phyloP scores from a whole-genome alignment of 495 filamentous ascomycete species.

The Penicillium samsonianum region DNA sequence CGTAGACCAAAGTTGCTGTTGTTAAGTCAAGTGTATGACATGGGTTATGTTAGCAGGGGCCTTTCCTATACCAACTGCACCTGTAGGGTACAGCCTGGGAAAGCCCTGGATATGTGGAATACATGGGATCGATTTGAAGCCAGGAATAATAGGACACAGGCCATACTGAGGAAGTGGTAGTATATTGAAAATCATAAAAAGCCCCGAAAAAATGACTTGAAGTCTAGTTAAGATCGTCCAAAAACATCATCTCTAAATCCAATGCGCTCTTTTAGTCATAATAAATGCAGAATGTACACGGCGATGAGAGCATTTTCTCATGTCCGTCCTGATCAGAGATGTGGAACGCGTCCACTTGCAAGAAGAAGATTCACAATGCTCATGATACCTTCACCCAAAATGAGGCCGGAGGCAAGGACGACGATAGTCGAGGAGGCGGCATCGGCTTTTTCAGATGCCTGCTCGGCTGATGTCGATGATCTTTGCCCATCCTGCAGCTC shows the following conservation, averaged over 20 bases:
- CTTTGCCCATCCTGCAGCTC: background rate
- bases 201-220: background rate
- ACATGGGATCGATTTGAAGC: background rate
- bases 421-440: slow-evolving; percentile 56
- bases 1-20: too few species aligned
- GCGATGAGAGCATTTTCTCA: background rate
- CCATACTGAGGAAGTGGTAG: background rate
- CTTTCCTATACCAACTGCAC: background rate
- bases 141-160: background rate
- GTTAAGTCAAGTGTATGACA: background rate
- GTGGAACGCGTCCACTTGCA: slow-evolving; percentile 76
- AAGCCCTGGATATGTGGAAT: background rate
- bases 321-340: slow-evolving; percentile 51
- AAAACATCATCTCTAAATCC: background rate
- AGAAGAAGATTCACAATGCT: slow-evolving; percentile 89
- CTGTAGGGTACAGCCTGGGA: background rate
- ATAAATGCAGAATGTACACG: background rate
- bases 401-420: slow-evolving; percentile 73
- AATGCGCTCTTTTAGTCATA: background rate
- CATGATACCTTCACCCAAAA: slow-evolving; percentile 89
- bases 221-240: background rate
- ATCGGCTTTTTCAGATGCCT: slow-evolving; percentile 44
- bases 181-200: background rate
- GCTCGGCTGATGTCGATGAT: slow-evolving; percentile 13
- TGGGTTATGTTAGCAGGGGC: background rate